Conservation (phyloP, 2,329 filamentous ascomycete genomes). For the Fusarium sp. region DNA sequence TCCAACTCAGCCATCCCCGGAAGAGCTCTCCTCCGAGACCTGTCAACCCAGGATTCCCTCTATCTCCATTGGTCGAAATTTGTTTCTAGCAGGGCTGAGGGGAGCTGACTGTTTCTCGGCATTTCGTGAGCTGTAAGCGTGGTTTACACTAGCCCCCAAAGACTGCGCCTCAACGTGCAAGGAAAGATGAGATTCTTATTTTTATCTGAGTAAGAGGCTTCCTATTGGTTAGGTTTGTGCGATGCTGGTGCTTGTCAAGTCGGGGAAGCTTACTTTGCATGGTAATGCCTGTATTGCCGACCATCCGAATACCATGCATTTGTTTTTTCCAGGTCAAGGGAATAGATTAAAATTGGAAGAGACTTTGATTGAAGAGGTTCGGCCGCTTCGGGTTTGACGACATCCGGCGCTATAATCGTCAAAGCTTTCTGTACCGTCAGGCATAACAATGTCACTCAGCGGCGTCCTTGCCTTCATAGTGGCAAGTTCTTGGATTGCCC, state of each 20-base stretch:
- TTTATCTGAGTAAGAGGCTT: background rate
- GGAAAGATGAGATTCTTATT: slow-evolving; percentile 10
- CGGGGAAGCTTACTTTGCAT: background rate
- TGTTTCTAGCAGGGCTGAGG: slow-evolving; percentile 16
- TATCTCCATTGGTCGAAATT: background rate
- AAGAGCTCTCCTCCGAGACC: slow-evolving; percentile 19
- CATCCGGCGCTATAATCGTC: background rate
- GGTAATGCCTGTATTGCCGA: background rate
- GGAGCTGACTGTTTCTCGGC: slow-evolving; percentile 28
- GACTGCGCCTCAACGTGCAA: slow-evolving; percentile 23
- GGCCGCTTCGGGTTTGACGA: background rate
- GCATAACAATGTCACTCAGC: slow-evolving; percentile 24
- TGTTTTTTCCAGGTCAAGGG: background rate
- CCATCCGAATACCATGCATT: background rate
- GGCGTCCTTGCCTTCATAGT: background rate
- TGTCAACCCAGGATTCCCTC: background rate
- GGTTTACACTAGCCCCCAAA: slow-evolving; percentile 31
- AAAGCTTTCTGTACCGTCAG: background rate
- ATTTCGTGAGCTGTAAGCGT: slow-evolving; percentile 22
- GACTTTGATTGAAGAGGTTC: background rate
- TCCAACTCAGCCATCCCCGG: slow-evolving; percentile 26
- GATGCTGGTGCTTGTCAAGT: background rate
- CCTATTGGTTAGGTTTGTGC: background rate
- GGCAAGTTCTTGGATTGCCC: background rate
- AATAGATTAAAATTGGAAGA: no score